These are phyloP conservation scores for Somion occarium DNA, from an alignment of 1,284 basidiomycete genomes.

Conservation along the genomic window DNA sequence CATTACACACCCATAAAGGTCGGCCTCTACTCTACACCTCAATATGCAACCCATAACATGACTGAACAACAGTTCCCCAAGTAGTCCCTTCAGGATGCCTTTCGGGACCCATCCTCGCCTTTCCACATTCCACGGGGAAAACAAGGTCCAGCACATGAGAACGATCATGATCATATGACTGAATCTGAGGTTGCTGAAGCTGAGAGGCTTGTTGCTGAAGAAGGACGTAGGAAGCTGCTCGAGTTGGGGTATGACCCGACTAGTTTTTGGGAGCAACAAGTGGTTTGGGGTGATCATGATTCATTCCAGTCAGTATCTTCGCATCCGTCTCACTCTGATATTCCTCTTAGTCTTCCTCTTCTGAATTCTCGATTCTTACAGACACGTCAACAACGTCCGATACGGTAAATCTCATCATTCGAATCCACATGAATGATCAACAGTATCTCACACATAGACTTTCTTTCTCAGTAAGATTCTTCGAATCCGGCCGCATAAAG, in stretches of 20 bases:
- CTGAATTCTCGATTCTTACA: constrained; percentile 20
- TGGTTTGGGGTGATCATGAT: constrained; percentile 75
- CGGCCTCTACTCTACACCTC: background rate
- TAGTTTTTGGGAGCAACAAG: constrained; percentile 67
- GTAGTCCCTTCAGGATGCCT: constrained; percentile 49
- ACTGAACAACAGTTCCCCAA: background rate
- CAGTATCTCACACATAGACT: too few relatives aligned
- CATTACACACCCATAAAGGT: background rate
- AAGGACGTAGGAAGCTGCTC: constrained; percentile 39
- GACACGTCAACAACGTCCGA: constrained; percentile 74
- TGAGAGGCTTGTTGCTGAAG: constrained; percentile 18
- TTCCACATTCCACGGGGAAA: constrained; percentile 59
- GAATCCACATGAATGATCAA: background rate
- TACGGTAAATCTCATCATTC: constrained; percentile 46
- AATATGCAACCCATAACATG: background rate
- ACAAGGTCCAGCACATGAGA: constrained; percentile 41
- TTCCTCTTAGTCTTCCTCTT: background rate
- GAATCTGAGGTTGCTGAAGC: background rate
- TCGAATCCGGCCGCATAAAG: constrained; percentile 67
- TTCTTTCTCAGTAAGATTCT: constrained; percentile 34
- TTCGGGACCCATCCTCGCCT: constrained; percentile 62
- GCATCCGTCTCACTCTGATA: too few relatives aligned
- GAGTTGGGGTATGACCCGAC: constrained; percentile 51
- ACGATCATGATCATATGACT: constrained; percentile 17
- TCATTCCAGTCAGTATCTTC: constrained; percentile 55